These are phyloP conservation scores for Trametes pubescens DNA, from an alignment of 1,284 basidiomycete species.

Conservation along the genomic window DNA sequence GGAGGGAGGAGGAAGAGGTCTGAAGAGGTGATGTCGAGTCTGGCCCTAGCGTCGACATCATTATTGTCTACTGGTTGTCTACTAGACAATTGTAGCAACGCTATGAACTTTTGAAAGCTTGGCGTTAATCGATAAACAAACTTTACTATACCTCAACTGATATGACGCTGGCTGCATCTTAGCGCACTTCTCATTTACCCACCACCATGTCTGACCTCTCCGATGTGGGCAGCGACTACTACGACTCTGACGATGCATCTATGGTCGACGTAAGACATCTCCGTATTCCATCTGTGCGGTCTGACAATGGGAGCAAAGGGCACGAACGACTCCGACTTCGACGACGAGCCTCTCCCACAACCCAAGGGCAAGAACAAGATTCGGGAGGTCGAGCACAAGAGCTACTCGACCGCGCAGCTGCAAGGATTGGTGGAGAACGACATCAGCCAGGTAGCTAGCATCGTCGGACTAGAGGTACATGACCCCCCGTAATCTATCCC, in stretches of 20 bases:
- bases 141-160: no score
- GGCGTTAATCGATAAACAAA: no score
- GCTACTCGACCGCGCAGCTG: conserved; percentile 50
- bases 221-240: conserved; percentile 40
- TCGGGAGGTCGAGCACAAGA: conserved; percentile 42
- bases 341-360: conserved; percentile 32
- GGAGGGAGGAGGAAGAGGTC: no score
- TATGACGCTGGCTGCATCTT: no score
- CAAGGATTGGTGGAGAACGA: conserved; percentile 54
- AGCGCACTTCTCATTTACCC: background rate
- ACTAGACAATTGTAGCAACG: no score
- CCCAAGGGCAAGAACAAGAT: conserved; percentile 43
- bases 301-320: conserved; percentile 31
- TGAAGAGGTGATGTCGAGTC: no score
- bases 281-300: background rate
- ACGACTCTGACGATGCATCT: conserved; percentile 40
- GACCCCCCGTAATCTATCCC: conserved; percentile 22
- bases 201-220: conserved; percentile 44
- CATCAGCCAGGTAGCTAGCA: conserved; percentile 54
- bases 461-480: conserved; percentile 59
- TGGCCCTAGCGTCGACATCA: no score
- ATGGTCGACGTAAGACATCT: conserved; percentile 36
- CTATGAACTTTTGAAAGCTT: no score
- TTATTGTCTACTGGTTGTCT: no score
- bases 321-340: conserved; percentile 43